These are phyloP conservation scores for Pulveroboletus sp. DNA, from an alignment of 768 basidiomycete species.

Conservation along the genomic window DNA sequence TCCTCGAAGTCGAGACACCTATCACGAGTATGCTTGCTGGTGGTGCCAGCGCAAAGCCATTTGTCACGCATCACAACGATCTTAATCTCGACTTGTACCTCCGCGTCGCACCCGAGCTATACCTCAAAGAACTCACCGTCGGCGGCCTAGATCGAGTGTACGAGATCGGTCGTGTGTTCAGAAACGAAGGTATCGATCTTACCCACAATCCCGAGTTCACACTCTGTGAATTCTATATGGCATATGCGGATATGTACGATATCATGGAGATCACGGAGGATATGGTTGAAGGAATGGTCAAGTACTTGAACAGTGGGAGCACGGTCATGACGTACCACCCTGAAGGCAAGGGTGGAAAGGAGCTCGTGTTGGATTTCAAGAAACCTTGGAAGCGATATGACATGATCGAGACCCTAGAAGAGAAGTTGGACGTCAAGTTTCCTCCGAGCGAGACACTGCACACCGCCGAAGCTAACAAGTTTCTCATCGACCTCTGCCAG, in stretches of 20 bases:
- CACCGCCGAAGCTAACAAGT: slow-evolving; percentile 82
- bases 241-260: slow-evolving; percentile 98
- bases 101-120: slow-evolving; percentile 95
- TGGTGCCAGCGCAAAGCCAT: slow-evolving; percentile 98
- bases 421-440: slow-evolving; percentile 89
- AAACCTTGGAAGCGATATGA: slow-evolving; percentile 98
- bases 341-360: slow-evolving; percentile 82
- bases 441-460: slow-evolving; percentile 89
- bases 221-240: slow-evolving; percentile 99
- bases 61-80: slow-evolving; percentile 98
- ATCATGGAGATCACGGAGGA: slow-evolving; percentile 95
- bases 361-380: slow-evolving; percentile 79
- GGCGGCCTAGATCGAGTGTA: slow-evolving; percentile 97
- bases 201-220: slow-evolving; percentile 99
- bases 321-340: slow-evolving; percentile 86
- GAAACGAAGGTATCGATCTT: slow-evolving; percentile 97
- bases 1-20: slow-evolving; percentile 98
- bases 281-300: slow-evolving; percentile 88
- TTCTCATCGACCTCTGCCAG: slow-evolving; percentile 73
- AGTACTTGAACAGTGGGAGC: slow-evolving; percentile 73
- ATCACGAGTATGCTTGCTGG: slow-evolving; percentile 97
- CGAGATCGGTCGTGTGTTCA: slow-evolving; percentile 96
- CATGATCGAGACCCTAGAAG: slow-evolving; percentile 95
- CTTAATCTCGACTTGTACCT: slow-evolving; percentile 94
- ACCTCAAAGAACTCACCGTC: slow-evolving; percentile 95